phyloP scores from a whole-genome alignment of 352 stramenopile genomes.

The Pseudoperonospora humuli region DNA sequence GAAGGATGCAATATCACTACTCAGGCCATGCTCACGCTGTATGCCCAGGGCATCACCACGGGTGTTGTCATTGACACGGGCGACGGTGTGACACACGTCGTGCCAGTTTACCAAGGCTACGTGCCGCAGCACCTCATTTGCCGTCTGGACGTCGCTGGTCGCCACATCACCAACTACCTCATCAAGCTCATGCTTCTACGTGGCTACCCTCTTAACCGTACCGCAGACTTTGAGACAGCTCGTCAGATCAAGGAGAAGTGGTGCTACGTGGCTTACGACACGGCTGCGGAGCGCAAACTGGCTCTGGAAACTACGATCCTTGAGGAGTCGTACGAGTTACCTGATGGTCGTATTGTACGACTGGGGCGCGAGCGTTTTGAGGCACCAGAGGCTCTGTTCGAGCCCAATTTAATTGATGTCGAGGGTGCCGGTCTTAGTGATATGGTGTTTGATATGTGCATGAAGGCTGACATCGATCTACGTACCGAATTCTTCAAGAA shows the following conservation, averaged over 20 bases:
- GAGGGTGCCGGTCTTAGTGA: constrained; percentile 93
- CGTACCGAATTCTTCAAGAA: constrained; percentile 97
- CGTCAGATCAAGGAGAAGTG: constrained; percentile 93
- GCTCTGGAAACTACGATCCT: constrained; percentile 89
- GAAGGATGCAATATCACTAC: constrained; percentile 86
- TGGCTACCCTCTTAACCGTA: constrained; percentile 89
- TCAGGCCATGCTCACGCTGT: constrained; percentile 91
- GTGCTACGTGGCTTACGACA: constrained; percentile 91
- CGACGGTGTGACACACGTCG: constrained; percentile 90
- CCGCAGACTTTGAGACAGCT: constrained; percentile 90
- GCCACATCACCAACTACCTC: constrained; percentile 93
- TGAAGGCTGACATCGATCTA: constrained; percentile 93
- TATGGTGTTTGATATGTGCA: constrained; percentile 97
- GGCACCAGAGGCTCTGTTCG: constrained; percentile 94
- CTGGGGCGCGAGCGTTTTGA: constrained; percentile 94
- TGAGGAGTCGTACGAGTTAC: constrained; percentile 91
- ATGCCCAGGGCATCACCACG: constrained; percentile 86
- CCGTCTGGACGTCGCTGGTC: constrained; percentile 86
- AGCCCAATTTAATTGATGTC: constrained; percentile 95
- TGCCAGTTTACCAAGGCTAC: constrained; percentile 88
- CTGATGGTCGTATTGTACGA: constrained; percentile 94
- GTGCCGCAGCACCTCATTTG: constrained; percentile 87
- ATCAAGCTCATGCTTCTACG: constrained; percentile 90
- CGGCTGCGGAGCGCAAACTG: constrained; percentile 74
- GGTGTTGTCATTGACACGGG: constrained; percentile 90